A percentile compares a stretch with the other conserved stretches of the same genome.
Conservation (phyloP, 257 asterid genomes). For the Nicotiana tomentosiformis region DNA sequence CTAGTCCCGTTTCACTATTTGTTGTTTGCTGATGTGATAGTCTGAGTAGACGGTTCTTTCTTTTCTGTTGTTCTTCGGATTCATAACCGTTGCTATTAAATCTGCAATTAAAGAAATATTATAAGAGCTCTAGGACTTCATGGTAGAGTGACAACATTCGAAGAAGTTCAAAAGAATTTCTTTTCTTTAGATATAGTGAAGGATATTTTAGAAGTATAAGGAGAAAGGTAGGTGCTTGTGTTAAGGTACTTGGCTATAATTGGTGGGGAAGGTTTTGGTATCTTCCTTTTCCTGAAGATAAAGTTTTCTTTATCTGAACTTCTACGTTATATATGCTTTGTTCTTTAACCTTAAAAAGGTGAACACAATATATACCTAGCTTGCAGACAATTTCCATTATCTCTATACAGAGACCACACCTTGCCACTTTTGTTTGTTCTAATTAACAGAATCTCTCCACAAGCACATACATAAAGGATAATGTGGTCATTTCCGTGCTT, state of each 20-base stretch:
- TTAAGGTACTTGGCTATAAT: slow-evolving; percentile 36
- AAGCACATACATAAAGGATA: not conserved
- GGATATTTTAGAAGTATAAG: not conserved
- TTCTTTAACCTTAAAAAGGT: not conserved
- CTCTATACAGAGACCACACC: not conserved
- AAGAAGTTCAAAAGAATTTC: slow-evolving; percentile 5
- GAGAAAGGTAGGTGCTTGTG: not conserved
- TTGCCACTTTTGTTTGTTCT: not conserved
- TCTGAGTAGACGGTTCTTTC: not conserved
- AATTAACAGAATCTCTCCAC: not conserved
- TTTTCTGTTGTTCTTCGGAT: not conserved
- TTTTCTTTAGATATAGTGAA: slow-evolving; percentile 10
- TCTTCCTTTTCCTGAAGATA: slow-evolving; percentile 58
- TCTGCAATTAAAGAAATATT: not conserved
- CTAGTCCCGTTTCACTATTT: not conserved
- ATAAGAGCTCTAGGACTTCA: not conserved
- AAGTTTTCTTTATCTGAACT: slow-evolving; percentile 37
- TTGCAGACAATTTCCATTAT: slow-evolving; percentile 2
- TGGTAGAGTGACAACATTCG: slow-evolving; percentile 4
- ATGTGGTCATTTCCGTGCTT: not conserved
- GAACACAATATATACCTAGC: not conserved
- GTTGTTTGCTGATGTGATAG: not conserved
- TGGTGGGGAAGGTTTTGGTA: slow-evolving; percentile 76
- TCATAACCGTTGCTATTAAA: not conserved
- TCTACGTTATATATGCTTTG: not conserved